Base-by-base conservation (phyloP, 306 rosid species). In the Sindora glabra region DNA sequence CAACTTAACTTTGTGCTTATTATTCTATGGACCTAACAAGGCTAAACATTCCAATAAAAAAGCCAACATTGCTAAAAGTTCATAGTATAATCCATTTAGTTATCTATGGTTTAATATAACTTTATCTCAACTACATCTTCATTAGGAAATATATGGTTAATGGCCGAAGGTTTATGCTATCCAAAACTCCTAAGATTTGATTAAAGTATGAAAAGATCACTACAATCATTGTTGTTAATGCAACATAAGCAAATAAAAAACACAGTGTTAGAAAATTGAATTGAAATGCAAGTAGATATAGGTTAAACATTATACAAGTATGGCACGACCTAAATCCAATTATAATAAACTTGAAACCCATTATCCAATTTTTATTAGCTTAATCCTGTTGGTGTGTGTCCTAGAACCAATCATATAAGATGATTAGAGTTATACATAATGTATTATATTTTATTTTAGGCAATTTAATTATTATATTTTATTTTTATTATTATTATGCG, bases 161-260 rank as follows among this genome's bases (percentile, higher is more conserved):
- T 21, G 91, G 91, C 81, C 86, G 81, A 22, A 64, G 81, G 55
- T 56, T 78, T 65, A 85, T 40, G 59, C 83, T 83, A n/a, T 85
- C 91, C 16, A 81, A 45, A 65, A 81, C 83, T 56, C 91, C 91
- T 60, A 85, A 64, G 24, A 85, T 50, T 73, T 81, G 91, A 58
- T 85, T 85, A 83, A 85, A 85, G 74, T 85, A 85, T 36, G 91
- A 87, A 51, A 85, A 85, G 19, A 61, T n/a, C 75, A 85, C 55
- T 1, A 83, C 87, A 56, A 85, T 68, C 39, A 64, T 46, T 0
- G 75, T 78, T 8, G 91, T 81, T 23, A 81, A 60, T 10, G 50
- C 73, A 18, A 85, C 91, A 36, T 81, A 85, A 30, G 32, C 65
- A 3, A 79, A 59, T 42, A 87, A 64, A 75, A 85, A 81, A 68